Percentiles rank a stretch among this genome's conserved stretches.
Conservation (phyloP, 345 rosid genomes). For the Carallia pectinifolia region DNA sequence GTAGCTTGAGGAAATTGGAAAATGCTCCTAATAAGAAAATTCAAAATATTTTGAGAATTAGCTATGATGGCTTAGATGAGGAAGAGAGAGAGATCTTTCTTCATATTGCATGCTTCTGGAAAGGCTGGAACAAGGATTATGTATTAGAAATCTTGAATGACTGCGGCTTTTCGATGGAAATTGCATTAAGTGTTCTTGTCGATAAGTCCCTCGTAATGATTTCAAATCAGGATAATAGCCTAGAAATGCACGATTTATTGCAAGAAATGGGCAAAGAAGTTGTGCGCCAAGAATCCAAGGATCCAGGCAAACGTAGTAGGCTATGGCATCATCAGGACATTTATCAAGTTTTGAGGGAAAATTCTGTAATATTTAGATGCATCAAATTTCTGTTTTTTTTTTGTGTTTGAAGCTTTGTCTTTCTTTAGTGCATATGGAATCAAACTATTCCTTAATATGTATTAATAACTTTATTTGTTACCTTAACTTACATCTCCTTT, state of each 20-base stretch:
- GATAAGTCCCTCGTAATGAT: slow-evolving; percentile 7
- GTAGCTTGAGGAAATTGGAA: background rate
- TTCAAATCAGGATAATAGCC: background rate
- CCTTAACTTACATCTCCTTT: background rate
- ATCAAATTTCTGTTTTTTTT: background rate
- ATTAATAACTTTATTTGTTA: no score
- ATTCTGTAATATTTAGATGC: background rate
- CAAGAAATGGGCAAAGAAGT: slow-evolving; percentile 6
- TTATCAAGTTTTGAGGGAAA: background rate
- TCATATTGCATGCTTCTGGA: slow-evolving; percentile 15
- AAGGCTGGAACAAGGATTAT: background rate
- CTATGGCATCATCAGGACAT: slow-evolving; percentile 9
- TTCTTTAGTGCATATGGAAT: no score
- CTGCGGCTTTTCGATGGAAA: slow-evolving; percentile 8
- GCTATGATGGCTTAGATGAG: slow-evolving; percentile 1
- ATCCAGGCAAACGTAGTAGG: background rate
- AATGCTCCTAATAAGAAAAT: background rate
- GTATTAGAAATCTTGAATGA: background rate
- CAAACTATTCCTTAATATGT: no score
- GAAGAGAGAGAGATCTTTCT: background rate
- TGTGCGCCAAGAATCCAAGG: slow-evolving; percentile 12
- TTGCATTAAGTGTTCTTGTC: slow-evolving; percentile 2
- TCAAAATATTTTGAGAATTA: slow-evolving; percentile 1
- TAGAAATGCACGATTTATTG: slow-evolving; percentile 9
- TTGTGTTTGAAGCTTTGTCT: background rate